phyloP scores from a whole-genome alignment of 176 grass and related monocot species.

The Themeda triandra region DNA sequence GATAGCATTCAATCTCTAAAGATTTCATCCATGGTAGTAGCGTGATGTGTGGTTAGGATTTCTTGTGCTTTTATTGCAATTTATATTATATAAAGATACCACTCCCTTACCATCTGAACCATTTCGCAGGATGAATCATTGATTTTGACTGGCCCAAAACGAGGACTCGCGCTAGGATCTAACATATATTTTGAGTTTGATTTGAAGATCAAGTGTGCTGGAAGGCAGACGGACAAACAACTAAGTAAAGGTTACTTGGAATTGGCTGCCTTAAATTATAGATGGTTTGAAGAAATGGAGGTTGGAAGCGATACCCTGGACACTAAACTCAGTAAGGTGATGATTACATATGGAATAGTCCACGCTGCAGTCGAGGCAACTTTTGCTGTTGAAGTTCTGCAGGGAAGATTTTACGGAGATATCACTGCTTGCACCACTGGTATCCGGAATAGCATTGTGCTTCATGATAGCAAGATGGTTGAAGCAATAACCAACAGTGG shows the following conservation, averaged over 20 bases:
- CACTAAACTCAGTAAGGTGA: background rate
- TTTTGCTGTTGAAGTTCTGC: background rate
- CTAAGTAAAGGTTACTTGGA: background rate
- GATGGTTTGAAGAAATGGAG: background rate
- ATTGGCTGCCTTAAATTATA: background rate
- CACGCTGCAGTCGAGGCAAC: background rate
- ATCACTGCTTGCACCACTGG: background rate
- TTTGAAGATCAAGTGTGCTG: background rate
- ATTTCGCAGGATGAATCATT: background rate
- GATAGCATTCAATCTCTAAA: background rate
- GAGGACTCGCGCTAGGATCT: background rate
- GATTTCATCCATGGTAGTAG: background rate
- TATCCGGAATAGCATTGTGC: background rate
- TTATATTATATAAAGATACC: background rate
- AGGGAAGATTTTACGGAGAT: background rate
- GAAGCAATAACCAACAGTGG: background rate
- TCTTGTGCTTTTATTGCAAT: background rate
- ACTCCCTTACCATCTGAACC: background rate
- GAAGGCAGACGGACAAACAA: background rate
- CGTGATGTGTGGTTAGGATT: too few species aligned
- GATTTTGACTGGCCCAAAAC: background rate
- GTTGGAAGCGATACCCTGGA: background rate
- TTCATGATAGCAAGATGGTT: background rate
- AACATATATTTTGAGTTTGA: background rate
- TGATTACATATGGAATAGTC: background rate